Percentiles rank a stretch among this genome's conserved stretches.
These are phyloP conservation scores for Mercurialis annua DNA, from an alignment of 345 rosid species.

Conservation along the genomic window DNA sequence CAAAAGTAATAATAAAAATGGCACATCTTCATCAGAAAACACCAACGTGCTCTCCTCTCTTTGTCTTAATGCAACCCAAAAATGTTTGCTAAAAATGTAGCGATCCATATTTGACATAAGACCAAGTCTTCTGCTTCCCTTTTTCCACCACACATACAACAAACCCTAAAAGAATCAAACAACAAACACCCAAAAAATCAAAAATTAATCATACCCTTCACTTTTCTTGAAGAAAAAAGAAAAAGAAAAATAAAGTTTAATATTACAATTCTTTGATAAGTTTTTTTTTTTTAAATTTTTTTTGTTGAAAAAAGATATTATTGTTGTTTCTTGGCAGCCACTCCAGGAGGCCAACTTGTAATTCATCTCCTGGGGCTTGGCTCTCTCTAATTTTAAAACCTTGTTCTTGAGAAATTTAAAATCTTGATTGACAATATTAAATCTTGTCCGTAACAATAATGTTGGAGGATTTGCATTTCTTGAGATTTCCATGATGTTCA, in stretches of 20 bases:
- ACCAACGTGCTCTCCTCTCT: constrained; percentile 3
- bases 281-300: not conserved
- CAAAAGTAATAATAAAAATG: not conserved
- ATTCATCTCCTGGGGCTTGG: constrained; percentile 30
- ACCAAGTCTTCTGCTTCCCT: constrained; percentile 43
- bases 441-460: not conserved
- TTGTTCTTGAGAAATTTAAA: not conserved
- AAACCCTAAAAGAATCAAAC: constrained; percentile 10
- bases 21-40: no score
- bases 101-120: constrained; percentile 33
- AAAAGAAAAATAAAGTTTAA: not conserved
- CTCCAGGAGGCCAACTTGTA: constrained; percentile 35
- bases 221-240: constrained; percentile 10
- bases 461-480: not conserved
- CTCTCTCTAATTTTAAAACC: constrained; percentile 7
- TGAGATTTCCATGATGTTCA: constrained; percentile 1
- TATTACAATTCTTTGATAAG: not conserved
- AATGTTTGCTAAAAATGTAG: constrained; percentile 36
- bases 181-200: not conserved
- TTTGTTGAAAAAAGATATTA: not conserved
- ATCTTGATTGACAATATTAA: no score
- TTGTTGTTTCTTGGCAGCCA: constrained; percentile 25
- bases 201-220: constrained; percentile 7
- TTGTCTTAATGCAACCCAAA: not conserved
- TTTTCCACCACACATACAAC: constrained; percentile 26